A percentile compares a stretch with the other conserved stretches of the same genome.
Conservation (phyloP, 805 yeast genomes). For the Naumovozyma castellii region DNA sequence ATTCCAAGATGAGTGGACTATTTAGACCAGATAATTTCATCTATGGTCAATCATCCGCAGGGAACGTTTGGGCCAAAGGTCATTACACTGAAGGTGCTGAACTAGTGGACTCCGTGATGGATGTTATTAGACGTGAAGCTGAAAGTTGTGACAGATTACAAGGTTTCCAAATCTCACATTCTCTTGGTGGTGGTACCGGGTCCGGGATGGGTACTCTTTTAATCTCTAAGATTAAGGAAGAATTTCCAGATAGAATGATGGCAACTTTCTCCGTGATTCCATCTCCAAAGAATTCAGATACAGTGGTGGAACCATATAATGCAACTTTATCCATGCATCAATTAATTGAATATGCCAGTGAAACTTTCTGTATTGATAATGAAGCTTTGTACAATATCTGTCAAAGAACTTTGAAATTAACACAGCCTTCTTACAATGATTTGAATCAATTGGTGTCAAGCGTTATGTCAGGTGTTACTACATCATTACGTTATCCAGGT, state of each 20-base stretch:
- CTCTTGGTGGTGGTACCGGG: slow-evolving; percentile 89
- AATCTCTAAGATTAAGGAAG: slow-evolving; percentile 79
- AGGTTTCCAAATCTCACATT: slow-evolving; percentile 86
- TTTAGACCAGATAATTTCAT: slow-evolving; percentile 90
- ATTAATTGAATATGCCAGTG: slow-evolving; percentile 83
- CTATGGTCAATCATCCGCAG: slow-evolving; percentile 86
- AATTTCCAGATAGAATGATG: slow-evolving; percentile 92
- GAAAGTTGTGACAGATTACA: slow-evolving; percentile 88
- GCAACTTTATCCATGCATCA: slow-evolving; percentile 88
- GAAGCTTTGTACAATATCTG: slow-evolving; percentile 89
- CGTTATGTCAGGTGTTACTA: slow-evolving; percentile 93
- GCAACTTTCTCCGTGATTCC: slow-evolving; percentile 92
- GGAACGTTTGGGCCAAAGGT: slow-evolving; percentile 96
- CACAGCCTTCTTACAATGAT: slow-evolving; percentile 69
- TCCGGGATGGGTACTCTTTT: slow-evolving; percentile 92
- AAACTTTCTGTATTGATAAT: slow-evolving; percentile 90
- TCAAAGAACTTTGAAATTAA: slow-evolving; percentile 72
- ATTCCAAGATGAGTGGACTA: slow-evolving; percentile 72
- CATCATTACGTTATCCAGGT: slow-evolving; percentile 90
- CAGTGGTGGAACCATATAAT: slow-evolving; percentile 92
- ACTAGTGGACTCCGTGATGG: slow-evolving; percentile 80
- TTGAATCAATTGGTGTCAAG: slow-evolving; percentile 76
- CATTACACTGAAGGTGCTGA: slow-evolving; percentile 96
- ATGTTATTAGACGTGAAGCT: slow-evolving; percentile 85
- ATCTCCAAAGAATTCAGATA: slow-evolving; percentile 82